Base-by-base conservation (phyloP, 2,329 filamentous ascomycete species). In the Colletotrichum somersetense region DNA sequence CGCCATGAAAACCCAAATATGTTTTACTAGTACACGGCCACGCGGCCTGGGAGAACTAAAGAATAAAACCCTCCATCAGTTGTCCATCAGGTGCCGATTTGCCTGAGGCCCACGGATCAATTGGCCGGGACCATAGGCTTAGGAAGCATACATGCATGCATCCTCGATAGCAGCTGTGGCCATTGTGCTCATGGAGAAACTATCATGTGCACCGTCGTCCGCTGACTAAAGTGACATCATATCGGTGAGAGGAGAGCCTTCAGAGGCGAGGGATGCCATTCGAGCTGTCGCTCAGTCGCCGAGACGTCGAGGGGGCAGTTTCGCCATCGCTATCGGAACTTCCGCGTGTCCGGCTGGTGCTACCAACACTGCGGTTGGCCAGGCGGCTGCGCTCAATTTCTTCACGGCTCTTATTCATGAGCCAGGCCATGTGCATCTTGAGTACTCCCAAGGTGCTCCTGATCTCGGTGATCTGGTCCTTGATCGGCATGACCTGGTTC, bases 391-490 rank as follows among this genome's bases (percentile, higher is more conserved):
- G 62, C 57, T 75, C 74, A 18, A 75, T 84, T 75, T 87, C 85
- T 73, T 87, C 85, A 12, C 86, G 80, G 71, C 85, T 85, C 73
- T 85, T 83, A 72, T 87, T 88, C 78, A 89, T 84, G 38, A 89
- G 82, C 87, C 87, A 89, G 68, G 87, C 86, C 56, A 89, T 86
- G 74, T 90, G 87, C 87, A 89, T 89, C 66, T 85, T 85, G 55
- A 90, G 83, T 75, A 89, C 86, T 62, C 88, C 88, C 72, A 89
- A 81, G 74, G 85, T 89, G 79, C 86, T 89, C 55, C 86, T 83
- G 53, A 89, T 81, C 77, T 91, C 89, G 5, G 86, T 85, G n/a
- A 91, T 84, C 78, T 91, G 88, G 71, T 91, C 89, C 68, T 89
- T 88, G 72, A 91, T 86, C 10, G 87, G 88, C 76, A 89, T 85